phyloP scores from a whole-genome alignment of 768 basidiomycete genomes.

The Lyophyllum atratum region DNA sequence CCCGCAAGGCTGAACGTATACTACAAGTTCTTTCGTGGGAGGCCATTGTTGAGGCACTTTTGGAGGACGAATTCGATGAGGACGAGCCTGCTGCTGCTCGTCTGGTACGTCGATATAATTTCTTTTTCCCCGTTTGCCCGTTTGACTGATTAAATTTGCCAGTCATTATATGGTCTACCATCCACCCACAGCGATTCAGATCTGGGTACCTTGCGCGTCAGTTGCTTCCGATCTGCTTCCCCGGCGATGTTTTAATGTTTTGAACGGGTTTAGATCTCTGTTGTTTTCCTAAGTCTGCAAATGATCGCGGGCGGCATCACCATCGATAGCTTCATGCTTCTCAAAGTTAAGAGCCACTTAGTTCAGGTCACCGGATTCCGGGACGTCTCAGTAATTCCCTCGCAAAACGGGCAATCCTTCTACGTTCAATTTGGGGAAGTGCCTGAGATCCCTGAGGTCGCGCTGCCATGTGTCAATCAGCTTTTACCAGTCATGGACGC shows the following conservation, averaged over 20 bases:
- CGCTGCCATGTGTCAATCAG: slow-evolving; percentile 60
- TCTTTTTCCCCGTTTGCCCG: background rate
- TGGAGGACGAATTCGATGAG: slow-evolving; percentile 54
- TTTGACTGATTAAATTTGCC: background rate
- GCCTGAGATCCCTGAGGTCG: slow-evolving; percentile 37
- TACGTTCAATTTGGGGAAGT: slow-evolving; percentile 57
- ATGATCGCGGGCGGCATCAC: slow-evolving; percentile 67
- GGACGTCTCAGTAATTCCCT: slow-evolving; percentile 47
- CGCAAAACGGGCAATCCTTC: slow-evolving; percentile 49
- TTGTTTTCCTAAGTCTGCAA: slow-evolving; percentile 59
- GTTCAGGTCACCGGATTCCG: slow-evolving; percentile 55
- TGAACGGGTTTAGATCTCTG: slow-evolving; percentile 43
- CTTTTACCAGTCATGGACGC: slow-evolving; percentile 64
- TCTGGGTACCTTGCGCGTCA: slow-evolving; percentile 46
- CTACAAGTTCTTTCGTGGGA: slow-evolving; percentile 65
- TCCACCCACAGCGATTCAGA: slow-evolving; percentile 47
- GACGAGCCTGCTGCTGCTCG: slow-evolving; percentile 38
- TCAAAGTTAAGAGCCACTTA: slow-evolving; percentile 63
- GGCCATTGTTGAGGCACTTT: slow-evolving; percentile 55
- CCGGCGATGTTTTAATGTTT: background rate
- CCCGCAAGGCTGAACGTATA: background rate
- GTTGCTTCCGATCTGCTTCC: slow-evolving; percentile 11
- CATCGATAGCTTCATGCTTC: slow-evolving; percentile 50
- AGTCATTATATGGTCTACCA: slow-evolving; percentile 50
- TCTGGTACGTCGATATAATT: slow-evolving; percentile 32